These are phyloP conservation scores for Phytopythium delawarense DNA, from an alignment of 352 stramenopile genomes.

Conservation along the genomic window DNA sequence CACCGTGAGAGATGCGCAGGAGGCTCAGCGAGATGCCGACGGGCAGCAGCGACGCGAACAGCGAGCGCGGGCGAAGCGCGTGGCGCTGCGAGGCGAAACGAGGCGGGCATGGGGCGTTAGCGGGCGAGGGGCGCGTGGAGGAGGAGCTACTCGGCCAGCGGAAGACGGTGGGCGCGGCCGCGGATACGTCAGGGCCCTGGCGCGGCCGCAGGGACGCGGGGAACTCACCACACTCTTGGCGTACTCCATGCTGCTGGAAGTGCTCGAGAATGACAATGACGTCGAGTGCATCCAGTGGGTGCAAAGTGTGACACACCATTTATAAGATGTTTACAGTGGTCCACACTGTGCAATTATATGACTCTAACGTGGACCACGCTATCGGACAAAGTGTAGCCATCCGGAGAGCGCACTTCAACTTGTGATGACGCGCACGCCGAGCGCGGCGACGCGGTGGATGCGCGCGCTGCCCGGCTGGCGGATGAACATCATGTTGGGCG, in stretches of 20 bases:
- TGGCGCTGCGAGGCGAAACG: slow-evolving; percentile 17
- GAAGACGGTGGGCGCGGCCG: background rate
- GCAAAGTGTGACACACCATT: background rate
- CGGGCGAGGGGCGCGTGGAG: background rate
- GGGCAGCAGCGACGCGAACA: slow-evolving; percentile 52
- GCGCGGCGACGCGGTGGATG: slow-evolving; percentile 85
- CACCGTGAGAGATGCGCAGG: slow-evolving; percentile 30
- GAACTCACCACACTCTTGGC: slow-evolving; percentile 50
- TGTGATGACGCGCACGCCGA: slow-evolving; percentile 89
- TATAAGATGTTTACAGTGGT: background rate
- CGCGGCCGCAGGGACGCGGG: background rate
- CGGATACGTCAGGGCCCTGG: too few relatives aligned
- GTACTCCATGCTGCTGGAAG: slow-evolving; percentile 37
- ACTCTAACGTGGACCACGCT: background rate
- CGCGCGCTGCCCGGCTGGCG: slow-evolving; percentile 83
- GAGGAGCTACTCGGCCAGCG: background rate
- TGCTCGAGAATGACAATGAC: background rate
- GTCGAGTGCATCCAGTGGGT: background rate
- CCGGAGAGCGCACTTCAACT: slow-evolving; percentile 17
- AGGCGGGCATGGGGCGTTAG: background rate
- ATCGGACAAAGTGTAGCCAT: background rate
- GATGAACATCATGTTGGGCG: slow-evolving; percentile 94
- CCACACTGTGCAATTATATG: background rate
- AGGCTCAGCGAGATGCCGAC: slow-evolving; percentile 53
- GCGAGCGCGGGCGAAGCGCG: slow-evolving; percentile 45